phyloP scores from a whole-genome alignment of 139 green algal genomes.

The Coelastrella sp. region DNA sequence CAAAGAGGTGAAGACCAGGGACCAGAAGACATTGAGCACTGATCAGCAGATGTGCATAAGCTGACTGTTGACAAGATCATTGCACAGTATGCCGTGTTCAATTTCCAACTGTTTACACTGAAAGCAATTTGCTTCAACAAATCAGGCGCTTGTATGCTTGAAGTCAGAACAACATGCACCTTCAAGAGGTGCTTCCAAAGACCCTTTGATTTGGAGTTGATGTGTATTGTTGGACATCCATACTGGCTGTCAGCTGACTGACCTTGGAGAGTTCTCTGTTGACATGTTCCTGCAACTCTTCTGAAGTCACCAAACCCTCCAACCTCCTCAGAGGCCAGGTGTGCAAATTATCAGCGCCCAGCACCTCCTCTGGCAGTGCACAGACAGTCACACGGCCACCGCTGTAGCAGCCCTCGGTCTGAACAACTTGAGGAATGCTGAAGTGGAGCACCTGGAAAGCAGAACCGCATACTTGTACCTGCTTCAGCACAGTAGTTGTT shows the following conservation, averaged over 20 bases:
- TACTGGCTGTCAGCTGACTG: too few relatives aligned
- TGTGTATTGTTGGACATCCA: too few relatives aligned
- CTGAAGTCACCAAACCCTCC: constrained; percentile 59
- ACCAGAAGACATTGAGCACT: too few relatives aligned
- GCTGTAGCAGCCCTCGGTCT: constrained; percentile 63
- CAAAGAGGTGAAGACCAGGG: neutral
- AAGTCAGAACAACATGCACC: too few relatives aligned
- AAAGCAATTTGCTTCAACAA: too few relatives aligned
- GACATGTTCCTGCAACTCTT: constrained; percentile 59
- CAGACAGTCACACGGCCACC: constrained; percentile 64
- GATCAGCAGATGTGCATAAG: too few relatives aligned
- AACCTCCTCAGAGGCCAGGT: constrained; percentile 67
- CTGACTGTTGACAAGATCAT: too few relatives aligned
- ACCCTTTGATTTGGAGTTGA: too few relatives aligned
- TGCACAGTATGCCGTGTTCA: too few relatives aligned
- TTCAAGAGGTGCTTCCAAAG: too few relatives aligned
- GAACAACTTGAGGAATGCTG: constrained; percentile 62
- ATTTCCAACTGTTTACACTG: too few relatives aligned
- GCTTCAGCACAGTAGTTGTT: neutral
- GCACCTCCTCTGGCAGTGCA: constrained; percentile 69
- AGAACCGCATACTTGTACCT: neutral
- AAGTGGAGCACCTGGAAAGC: constrained; percentile 59
- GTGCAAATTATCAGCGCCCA: constrained; percentile 55
- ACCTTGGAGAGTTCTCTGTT: constrained; percentile 68
- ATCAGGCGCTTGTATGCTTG: too few relatives aligned